These are phyloP conservation scores for Amauroascus verrucosus DNA, from an alignment of 2,329 filamentous ascomycete genomes.

Conservation along the genomic window DNA sequence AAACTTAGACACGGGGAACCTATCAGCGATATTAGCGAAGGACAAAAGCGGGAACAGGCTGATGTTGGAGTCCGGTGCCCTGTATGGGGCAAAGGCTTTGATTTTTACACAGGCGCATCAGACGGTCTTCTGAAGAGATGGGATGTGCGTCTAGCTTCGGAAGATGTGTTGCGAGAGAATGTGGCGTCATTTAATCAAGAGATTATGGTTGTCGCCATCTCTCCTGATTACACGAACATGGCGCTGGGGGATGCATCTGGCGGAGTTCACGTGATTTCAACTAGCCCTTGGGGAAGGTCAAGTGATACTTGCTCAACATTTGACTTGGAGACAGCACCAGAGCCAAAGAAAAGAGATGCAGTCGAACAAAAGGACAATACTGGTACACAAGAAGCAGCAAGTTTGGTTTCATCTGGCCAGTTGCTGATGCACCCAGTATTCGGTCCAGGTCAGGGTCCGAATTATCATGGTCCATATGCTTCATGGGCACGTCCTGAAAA, in stretches of 20 bases:
- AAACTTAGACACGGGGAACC: constrained; percentile 43
- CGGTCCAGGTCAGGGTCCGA: constrained; percentile 33
- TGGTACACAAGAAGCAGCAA: constrained; percentile 22
- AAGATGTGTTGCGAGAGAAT: constrained; percentile 45
- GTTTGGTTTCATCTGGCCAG: constrained; percentile 27
- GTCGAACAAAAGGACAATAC: background rate
- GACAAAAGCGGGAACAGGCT: constrained; percentile 36
- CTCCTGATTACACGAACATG: constrained; percentile 45
- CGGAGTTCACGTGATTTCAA: constrained; percentile 43
- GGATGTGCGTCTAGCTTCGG: constrained; percentile 45
- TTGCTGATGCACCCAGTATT: constrained; percentile 28
- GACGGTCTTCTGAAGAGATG: constrained; percentile 52
- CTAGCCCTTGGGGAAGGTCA: constrained; percentile 19
- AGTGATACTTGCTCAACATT: constrained; percentile 21
- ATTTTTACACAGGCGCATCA: constrained; percentile 51
- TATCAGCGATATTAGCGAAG: constrained; percentile 37
- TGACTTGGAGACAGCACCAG: constrained; percentile 17
- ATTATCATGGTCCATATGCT: constrained; percentile 34
- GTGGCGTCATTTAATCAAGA: constrained; percentile 41
- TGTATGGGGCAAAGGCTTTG: constrained; percentile 45
- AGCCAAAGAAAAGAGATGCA: background rate
- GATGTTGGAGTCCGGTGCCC: constrained; percentile 51
- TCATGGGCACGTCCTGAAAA: constrained; percentile 29
- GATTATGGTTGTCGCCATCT: constrained; percentile 50
- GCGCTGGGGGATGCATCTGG: constrained; percentile 50